Base-by-base conservation (phyloP, 2,329 filamentous ascomycete genomes). In the Fusarium staphyleae region DNA sequence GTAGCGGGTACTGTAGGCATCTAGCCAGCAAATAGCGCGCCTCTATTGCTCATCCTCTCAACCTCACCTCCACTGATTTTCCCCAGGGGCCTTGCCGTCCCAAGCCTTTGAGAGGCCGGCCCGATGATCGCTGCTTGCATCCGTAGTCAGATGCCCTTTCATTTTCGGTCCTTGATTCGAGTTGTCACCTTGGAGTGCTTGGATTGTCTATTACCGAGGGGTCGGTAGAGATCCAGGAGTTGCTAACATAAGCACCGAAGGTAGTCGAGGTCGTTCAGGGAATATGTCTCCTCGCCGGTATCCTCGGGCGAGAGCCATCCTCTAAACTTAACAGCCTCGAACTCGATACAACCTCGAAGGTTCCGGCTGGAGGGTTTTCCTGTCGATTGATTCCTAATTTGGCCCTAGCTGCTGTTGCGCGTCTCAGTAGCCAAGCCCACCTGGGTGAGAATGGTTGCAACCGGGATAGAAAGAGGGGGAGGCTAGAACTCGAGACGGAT, bases 131-230 rank as follows among this genome's bases (percentile, higher is more conserved):
- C 7, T 24, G 22, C 22, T 6, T 24, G 22, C 8, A 22, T 22
- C 4, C 7, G 4, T 22, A 24, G 44, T 59, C 58, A 62, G 37
- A 50, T 60, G 59, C 59, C 51, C 50, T 60, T 51, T 42, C 59
- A 49, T 63, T 63, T 60, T 52, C 42, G 39, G 40, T 62, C 47
- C 47, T 53, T 26, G 43, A 47, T 48, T 6, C 22, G 22, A 24
- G 5, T 24, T 8, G 22, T 24, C 22, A 24, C 9, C 4, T 22
- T 6, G 22, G n/a, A n/a, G n/a, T n/a, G n/a, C n/a, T 24, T 24
- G 22, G 22, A 8, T 24, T 24, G 7, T 24, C 22, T 8, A 3
- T 22, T 22, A 8, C 22, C 22, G 5, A 24, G 22, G 22, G 7
- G 22, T 26, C 32, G 28, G 26, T 33, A 19, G 37, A 47, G 49